Evolutionary conservation across 2,329 filamentous ascomycete genomes (phyloP), one percentile per base, ranked within the genome.

Genomic region (Hymenoscyphus repandus): DNA sequence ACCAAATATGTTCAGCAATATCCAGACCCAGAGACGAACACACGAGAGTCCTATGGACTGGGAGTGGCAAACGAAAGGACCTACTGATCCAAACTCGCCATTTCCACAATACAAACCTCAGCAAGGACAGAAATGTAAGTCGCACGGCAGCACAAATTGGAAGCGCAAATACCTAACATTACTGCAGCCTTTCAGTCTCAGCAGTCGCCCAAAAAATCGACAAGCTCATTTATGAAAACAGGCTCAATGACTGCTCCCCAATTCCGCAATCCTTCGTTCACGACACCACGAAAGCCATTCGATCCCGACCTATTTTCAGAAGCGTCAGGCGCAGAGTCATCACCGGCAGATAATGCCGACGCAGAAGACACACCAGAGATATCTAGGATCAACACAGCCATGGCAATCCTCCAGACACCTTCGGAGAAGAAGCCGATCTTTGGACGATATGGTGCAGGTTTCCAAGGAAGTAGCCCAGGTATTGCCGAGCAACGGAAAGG

Each of bases 41-140:
- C 76, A 72, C 56, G 80, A 84, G 67, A 72, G 78, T 54, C 80
- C 72, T 56, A 85, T 85, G 82, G 82, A 85, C 60, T 85, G 79
- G 78, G 79, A 85, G 64, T 85, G 81, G 65, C 75, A 83, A 59
- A 74, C 72, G 27, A 67, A 70, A 43, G 79, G 75, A 1, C 80
- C 79, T 15, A 67, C 80, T 53, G 82, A 85, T 67, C 74, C 74
- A 15, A 79, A 78, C 9, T 83, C 80, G 56, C 82, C 82, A 2
- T 85, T 84, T 64, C 72, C 76, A 17, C 77, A 80, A 56, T 72
- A 77, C 34, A 71, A 73, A 36, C 50, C 57, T 13, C 57, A 60
- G 17, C 50, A 53, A 36, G 57, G 59, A 17, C 56, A 58, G 13
- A 64, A 62, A 47, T 45, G 63, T 66, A 51, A 49, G 56, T 54